Conservation (phyloP, 2,329 filamentous ascomycete genomes). For the Balansia obtecta region DNA sequence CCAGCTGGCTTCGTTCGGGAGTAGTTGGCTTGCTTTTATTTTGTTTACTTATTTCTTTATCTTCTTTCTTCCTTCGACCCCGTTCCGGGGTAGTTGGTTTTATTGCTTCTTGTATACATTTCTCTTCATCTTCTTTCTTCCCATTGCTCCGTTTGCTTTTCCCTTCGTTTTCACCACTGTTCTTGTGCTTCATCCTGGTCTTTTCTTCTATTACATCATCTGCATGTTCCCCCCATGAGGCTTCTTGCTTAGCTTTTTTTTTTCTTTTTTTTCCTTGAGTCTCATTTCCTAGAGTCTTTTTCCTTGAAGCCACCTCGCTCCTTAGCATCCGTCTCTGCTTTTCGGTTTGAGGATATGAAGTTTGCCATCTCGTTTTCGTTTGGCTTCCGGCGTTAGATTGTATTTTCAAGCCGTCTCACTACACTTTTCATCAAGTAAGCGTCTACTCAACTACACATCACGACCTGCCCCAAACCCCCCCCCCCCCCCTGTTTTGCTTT, state of each 20-base stretch:
- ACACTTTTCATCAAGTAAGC: background rate
- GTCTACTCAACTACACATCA: background rate
- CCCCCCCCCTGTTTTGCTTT: too few relatives aligned
- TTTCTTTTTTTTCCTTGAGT: slow-evolving; percentile 3
- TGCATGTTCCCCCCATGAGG: too few relatives aligned
- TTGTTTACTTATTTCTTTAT: slow-evolving; percentile 4
- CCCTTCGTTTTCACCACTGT: too few relatives aligned
- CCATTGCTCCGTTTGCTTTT: too few relatives aligned
- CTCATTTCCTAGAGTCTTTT: slow-evolving; percentile 14
- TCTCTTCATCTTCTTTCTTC: too few relatives aligned
- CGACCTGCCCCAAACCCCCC: too few relatives aligned
- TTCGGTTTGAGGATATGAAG: background rate
- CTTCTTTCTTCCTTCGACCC: background rate
- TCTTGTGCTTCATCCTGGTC: too few relatives aligned
- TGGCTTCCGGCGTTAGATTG: background rate
- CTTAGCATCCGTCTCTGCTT: slow-evolving; percentile 4
- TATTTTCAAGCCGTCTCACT: background rate
- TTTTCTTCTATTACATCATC: too few relatives aligned
- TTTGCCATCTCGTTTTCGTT: background rate
- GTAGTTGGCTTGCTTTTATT: background rate
- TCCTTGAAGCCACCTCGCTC: too few relatives aligned
- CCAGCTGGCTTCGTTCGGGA: too few relatives aligned
- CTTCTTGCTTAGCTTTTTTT: too few relatives aligned
- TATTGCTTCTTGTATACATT: slow-evolving; percentile 5
- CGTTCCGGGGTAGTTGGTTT: too few relatives aligned